These are phyloP conservation scores for Melanogaster broomeanus DNA, from an alignment of 768 basidiomycete genomes.

Conservation along the genomic window DNA sequence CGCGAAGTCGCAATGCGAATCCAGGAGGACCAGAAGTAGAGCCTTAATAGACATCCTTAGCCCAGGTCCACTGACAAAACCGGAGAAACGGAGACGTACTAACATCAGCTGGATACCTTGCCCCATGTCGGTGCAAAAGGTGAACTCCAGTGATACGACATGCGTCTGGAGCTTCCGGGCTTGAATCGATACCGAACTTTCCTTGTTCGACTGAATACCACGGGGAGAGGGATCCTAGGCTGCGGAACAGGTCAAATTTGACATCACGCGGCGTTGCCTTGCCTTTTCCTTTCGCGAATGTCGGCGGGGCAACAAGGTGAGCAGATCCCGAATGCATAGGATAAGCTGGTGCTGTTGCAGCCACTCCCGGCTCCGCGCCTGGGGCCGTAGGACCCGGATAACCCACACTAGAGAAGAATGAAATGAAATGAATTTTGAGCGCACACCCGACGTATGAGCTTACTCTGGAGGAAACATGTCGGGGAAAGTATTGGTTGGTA, in stretches of 20 bases:
- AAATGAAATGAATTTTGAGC: conserved; percentile 5
- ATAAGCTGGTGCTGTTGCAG: conserved; percentile 71
- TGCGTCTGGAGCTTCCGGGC: conserved; percentile 64
- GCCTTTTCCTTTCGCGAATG: conserved; percentile 15
- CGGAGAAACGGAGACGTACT: conserved; percentile 25
- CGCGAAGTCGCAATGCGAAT: conserved; percentile 51
- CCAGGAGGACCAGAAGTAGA: conserved; percentile 42
- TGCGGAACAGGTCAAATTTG: conserved; percentile 62
- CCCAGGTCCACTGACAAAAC: conserved; percentile 1
- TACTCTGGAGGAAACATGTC: conserved; percentile 63
- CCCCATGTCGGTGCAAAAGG: conserved; percentile 77
- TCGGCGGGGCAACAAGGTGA: conserved; percentile 44
- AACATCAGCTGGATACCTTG: conserved; percentile 46
- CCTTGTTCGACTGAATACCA: conserved; percentile 71
- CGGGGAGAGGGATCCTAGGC: conserved; percentile 78
- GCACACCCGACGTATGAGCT: neutral
- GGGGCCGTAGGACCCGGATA: conserved; percentile 31
- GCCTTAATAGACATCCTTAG: conserved; percentile 18
- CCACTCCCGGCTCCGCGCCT: conserved; percentile 22
- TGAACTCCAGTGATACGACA: conserved; percentile 74
- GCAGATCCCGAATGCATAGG: conserved; percentile 67
- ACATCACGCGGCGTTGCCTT: conserved; percentile 32
- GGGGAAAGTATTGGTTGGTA: conserved; percentile 68
- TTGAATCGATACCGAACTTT: conserved; percentile 68
- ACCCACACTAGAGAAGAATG: conserved; percentile 20